Percentiles rank a stretch among this genome's conserved stretches.
Evolutionary conservation across 2,329 filamentous ascomycete species (phyloP).

Genomic region (Venturia oleaginea): DNA sequence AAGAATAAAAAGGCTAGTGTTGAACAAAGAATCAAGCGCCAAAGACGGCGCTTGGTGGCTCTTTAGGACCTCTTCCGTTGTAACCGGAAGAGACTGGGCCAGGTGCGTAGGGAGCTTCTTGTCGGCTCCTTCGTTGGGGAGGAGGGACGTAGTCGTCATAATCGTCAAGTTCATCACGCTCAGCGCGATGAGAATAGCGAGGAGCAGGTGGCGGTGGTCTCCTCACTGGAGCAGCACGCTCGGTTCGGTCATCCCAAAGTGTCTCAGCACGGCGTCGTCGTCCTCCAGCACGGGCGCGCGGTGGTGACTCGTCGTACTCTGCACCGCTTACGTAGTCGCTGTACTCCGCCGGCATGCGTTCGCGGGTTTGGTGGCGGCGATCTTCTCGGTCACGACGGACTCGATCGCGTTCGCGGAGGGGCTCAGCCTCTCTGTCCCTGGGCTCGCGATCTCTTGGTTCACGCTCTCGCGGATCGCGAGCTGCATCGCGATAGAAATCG

Average conservation of each 20-base stretch:
- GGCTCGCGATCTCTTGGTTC: not conserved
- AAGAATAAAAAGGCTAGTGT: not conserved
- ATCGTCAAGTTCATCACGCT: not conserved
- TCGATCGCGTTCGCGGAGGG: not conserved
- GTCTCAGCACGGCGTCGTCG: conserved; percentile 2
- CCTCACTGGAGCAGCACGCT: not conserved
- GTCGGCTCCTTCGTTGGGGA: not conserved
- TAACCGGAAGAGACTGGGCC: not conserved
- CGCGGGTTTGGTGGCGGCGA: not conserved
- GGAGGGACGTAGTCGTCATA: not conserved
- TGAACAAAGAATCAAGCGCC: not conserved
- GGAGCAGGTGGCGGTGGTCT: not conserved
- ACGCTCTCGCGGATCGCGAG: not conserved
- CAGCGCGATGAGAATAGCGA: not conserved
- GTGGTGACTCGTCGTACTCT: conserved; percentile 3
- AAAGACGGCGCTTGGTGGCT: not conserved
- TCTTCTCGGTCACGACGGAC: not conserved
- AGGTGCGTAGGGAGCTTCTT: not conserved
- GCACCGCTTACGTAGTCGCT: not conserved
- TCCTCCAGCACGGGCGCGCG: not conserved
- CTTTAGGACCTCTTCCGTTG: not conserved
- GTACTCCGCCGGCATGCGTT: not conserved
- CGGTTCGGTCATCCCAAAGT: not conserved
- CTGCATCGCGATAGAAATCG: not conserved
- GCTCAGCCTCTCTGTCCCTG: not conserved